Evolutionary conservation across 139 green algal species (phyloP), one percentile per base, ranked within the genome.

Genomic region (Tetraselmis striata): DNA sequence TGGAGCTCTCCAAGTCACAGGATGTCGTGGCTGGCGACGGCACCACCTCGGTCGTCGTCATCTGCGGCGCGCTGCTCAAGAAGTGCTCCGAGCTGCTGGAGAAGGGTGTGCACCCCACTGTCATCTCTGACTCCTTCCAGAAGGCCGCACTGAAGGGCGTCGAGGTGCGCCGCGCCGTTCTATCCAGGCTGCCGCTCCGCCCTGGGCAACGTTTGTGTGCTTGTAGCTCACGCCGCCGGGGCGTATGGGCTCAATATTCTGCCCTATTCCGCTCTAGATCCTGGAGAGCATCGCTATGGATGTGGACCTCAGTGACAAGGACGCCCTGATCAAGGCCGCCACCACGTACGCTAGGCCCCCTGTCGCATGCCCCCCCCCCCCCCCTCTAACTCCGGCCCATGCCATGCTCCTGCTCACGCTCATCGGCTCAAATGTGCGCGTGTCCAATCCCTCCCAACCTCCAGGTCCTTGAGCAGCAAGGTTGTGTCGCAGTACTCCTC

Each of bases 21-120:
- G 97, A 99, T 76, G 92, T 99, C 2, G 96, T 98, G 28, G 97
- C 97, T 1, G 97, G 97, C 1, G 97, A 99, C 84, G 97, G 97
- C 58, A 99, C 97, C 23, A 99, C 97, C 0, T 94, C 89, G 1
- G 96, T 99, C 0, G 92, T 94, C 0, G 94, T 98, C 24, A 91
- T 98, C 58, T 97, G 92, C 84, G 95, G 95, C 1, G 93, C 96
- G 0, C 84, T 99, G 79, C 90, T 99, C 18, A 95, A 96, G 79
- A 95, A 98, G 89, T 93, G 91, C 81, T n/a, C n/a, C n/a, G n/a
- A 92, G 28, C 87, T 98, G 45, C 87, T 98, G 31, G 90, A 92
- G 59, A 90, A 87, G 28, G 95, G 95, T 32, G 88, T 98, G 58
- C 95, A 99, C 89, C 97, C 97, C 25, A 99, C 96, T 23, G 83